Conservation (phyloP, 306 rosid genomes). For the Cucumis cinereus region DNA sequence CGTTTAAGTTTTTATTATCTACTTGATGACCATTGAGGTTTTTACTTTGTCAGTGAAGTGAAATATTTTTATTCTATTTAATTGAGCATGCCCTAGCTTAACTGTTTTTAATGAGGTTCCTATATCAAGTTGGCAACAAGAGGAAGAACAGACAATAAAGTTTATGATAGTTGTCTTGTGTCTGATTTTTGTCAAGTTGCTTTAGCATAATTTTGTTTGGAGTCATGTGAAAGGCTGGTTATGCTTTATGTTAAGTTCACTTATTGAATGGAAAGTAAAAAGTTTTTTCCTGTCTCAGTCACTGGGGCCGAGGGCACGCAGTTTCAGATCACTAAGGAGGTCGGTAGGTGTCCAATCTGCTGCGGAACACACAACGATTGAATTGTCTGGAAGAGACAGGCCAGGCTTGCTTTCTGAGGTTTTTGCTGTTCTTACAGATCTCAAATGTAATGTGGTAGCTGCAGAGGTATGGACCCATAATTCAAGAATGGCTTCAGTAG, state of each 20-base stretch:
- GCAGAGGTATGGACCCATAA: slow-evolving; percentile 97
- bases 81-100: neutral
- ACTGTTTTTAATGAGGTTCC: neutral
- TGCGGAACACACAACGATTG: slow-evolving; percentile 72
- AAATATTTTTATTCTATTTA: neutral
- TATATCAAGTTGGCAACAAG: neutral
- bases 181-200: neutral
- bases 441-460: slow-evolving; percentile 66
- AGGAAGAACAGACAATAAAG: neutral
- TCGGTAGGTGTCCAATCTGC: slow-evolving; percentile 81
- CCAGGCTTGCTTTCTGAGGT: slow-evolving; percentile 89
- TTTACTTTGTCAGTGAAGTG: neutral
- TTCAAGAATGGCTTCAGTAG: slow-evolving; percentile 75
- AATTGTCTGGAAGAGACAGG: slow-evolving; percentile 79
- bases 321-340: slow-evolving; percentile 70
- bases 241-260: neutral
- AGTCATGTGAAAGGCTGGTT: neutral
- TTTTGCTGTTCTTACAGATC: slow-evolving; percentile 83
- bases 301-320: slow-evolving; percentile 56
- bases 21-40: neutral
- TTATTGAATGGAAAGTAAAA: neutral
- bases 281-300: slow-evolving; percentile 31
- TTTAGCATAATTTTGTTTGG: neutral
- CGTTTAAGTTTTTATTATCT: neutral
- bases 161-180: neutral